Conservation (phyloP, 2,329 filamentous ascomycete species). For the Colletotrichum caudatum region DNA sequence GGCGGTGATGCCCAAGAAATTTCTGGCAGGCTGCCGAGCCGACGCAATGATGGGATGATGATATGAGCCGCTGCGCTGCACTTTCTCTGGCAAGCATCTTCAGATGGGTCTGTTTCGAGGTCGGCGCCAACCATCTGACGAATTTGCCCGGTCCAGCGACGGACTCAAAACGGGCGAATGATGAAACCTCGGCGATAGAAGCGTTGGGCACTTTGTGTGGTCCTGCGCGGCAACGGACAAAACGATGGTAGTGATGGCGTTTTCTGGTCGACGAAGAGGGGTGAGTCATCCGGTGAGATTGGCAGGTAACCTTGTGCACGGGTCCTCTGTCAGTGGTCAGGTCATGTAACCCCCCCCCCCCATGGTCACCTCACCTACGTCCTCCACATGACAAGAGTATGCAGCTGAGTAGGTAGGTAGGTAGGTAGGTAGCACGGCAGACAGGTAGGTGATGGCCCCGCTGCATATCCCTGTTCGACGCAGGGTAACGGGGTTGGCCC, state of each 20-base stretch:
- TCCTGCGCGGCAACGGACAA: neutral
- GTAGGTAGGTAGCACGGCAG: neutral
- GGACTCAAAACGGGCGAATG: conserved; percentile 6
- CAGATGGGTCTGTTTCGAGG: neutral
- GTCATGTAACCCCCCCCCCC: no score
- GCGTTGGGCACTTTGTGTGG: neutral
- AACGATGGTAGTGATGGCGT: conserved; percentile 13
- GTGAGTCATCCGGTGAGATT: conserved; percentile 34
- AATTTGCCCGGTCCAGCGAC: no score
- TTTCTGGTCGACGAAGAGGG: neutral
- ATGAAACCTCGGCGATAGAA: conserved; percentile 18
- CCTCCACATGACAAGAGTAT: neutral
- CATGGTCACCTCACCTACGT: no score
- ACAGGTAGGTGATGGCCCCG: neutral
- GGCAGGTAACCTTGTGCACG: no score
- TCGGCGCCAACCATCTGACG: no score
- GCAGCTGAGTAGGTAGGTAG: no score
- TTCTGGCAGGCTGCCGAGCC: neutral
- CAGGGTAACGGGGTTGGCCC: conserved; percentile 7
- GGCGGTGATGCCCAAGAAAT: neutral
- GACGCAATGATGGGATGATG: conserved; percentile 1
- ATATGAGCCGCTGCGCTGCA: neutral
- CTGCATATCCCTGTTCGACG: neutral
- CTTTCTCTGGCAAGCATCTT: neutral
- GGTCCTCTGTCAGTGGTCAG: no score